Evolutionary conservation across 78 protist genomes (phyloP).

Genomic region (Cavenderia fasciculata): DNA sequence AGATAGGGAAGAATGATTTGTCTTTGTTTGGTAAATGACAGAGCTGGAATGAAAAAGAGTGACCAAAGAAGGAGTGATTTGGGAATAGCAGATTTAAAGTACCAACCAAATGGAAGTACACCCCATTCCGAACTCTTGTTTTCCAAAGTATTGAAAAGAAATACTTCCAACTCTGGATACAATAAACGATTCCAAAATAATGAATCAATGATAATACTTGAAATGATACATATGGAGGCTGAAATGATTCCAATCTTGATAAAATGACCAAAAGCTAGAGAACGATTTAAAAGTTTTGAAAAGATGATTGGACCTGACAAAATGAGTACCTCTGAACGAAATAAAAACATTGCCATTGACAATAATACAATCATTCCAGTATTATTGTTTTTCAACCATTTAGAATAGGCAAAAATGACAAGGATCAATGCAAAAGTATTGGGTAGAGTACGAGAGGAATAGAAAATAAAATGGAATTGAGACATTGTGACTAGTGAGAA

Average conservation of each 20-base stretch:
- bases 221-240: background rate
- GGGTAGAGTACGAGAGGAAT: constrained; percentile 91
- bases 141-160: constrained; percentile 87
- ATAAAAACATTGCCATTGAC: constrained; percentile 69
- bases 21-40: background rate
- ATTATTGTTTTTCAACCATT: constrained; percentile 13
- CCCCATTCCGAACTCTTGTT: constrained; percentile 90
- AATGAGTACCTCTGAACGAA: constrained; percentile 77
- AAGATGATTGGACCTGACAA: constrained; percentile 77
- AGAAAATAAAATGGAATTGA: constrained; percentile 91
- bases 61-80: constrained; percentile 40
- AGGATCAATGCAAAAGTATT: constrained; percentile 90
- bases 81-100: constrained; percentile 89
- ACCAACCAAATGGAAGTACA: constrained; percentile 89
- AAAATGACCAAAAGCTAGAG: background rate
- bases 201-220: constrained; percentile 78
- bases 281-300: background rate
- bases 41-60: background rate
- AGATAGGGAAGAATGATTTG: background rate
- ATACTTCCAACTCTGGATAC: constrained; percentile 95
- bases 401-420: constrained; percentile 50
- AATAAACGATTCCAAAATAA: constrained; percentile 84
- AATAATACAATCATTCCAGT: background rate
- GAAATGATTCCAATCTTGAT: constrained; percentile 7
- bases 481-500: constrained; percentile 32